phyloP scores from a whole-genome alignment of 805 yeast species.

The Saccharomyces kudriavzevii region DNA sequence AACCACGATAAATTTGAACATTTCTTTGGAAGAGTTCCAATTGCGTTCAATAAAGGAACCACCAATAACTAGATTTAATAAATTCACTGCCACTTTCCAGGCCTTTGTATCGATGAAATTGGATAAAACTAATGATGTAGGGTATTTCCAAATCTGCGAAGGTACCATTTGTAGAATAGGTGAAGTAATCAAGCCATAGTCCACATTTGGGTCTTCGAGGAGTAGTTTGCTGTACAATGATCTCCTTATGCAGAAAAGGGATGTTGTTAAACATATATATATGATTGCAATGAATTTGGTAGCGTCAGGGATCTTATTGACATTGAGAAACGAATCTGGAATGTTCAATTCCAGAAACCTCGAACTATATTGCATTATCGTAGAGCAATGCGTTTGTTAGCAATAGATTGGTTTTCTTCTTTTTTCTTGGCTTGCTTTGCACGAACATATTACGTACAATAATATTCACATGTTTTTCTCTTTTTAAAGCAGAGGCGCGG shows the following conservation, averaged over 20 bases:
- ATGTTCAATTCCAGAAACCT: conserved; percentile 16
- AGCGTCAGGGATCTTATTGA: conserved; percentile 36
- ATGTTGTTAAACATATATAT: conserved; percentile 34
- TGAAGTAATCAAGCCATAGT: conserved; percentile 39
- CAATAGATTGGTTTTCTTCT: not conserved
- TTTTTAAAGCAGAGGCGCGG: not conserved
- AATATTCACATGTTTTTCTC: not conserved
- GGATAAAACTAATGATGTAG: conserved; percentile 57
- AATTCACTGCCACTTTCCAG: conserved; percentile 39
- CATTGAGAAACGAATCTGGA: conserved; percentile 13
- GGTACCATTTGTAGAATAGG: conserved; percentile 64
- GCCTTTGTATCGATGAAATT: conserved; percentile 55
- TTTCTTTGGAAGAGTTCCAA: conserved; percentile 50
- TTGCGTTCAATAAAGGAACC: conserved; percentile 59
- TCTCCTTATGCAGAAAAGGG: conserved; percentile 37
- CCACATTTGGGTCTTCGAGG: conserved; percentile 6
- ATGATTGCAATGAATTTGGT: conserved; percentile 38
- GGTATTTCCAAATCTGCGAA: conserved; percentile 42
- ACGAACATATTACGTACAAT: not conserved
- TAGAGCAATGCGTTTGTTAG: not conserved
- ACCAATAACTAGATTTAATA: conserved; percentile 45
- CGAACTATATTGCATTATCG: conserved; percentile 11
- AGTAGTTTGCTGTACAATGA: conserved; percentile 27
- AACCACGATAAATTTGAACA: conserved; percentile 39
- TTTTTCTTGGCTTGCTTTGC: not conserved